A percentile compares a stretch with the other conserved stretches of the same genome.
Conservation (phyloP, 306 rosid genomes). For the Casuarina cunninghamiana region DNA sequence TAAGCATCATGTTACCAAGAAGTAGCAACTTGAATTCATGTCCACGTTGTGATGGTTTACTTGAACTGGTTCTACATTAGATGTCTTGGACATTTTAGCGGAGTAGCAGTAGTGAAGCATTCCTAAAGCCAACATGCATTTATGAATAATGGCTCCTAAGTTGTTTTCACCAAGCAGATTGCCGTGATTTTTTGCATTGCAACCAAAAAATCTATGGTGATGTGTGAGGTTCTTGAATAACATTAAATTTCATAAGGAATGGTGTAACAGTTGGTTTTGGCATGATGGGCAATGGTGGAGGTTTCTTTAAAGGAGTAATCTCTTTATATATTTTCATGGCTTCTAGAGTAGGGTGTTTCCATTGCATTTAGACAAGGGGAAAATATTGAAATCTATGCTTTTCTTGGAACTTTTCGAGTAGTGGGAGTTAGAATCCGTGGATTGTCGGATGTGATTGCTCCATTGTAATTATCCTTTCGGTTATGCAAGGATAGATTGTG, state of each 20-base stretch:
- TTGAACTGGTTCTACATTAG: not conserved
- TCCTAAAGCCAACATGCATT: not conserved
- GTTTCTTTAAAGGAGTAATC: not conserved
- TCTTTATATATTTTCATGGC: too few relatives aligned
- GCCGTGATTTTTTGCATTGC: not conserved
- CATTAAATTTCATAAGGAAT: too few relatives aligned
- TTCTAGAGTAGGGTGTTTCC: not conserved
- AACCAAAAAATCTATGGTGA: not conserved
- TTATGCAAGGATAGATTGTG: not conserved
- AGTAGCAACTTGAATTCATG: not conserved
- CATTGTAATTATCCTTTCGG: too few relatives aligned
- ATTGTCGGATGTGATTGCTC: too few relatives aligned
- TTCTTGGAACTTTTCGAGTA: too few relatives aligned
- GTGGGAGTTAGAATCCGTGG: too few relatives aligned
- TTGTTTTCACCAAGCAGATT: not conserved
- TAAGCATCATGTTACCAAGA: not conserved
- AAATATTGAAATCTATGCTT: not conserved
- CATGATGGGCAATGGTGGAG: not conserved
- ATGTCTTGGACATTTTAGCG: not conserved
- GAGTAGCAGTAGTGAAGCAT: not conserved
- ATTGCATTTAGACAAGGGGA: not conserved
- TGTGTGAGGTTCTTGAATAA: not conserved
- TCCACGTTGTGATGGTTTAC: not conserved
- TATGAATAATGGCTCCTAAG: not conserved
- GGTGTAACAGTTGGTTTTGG: not conserved